Evolutionary conservation across 2,329 filamentous ascomycete species (phyloP).

Genomic region (Talaromyces sp.): DNA sequence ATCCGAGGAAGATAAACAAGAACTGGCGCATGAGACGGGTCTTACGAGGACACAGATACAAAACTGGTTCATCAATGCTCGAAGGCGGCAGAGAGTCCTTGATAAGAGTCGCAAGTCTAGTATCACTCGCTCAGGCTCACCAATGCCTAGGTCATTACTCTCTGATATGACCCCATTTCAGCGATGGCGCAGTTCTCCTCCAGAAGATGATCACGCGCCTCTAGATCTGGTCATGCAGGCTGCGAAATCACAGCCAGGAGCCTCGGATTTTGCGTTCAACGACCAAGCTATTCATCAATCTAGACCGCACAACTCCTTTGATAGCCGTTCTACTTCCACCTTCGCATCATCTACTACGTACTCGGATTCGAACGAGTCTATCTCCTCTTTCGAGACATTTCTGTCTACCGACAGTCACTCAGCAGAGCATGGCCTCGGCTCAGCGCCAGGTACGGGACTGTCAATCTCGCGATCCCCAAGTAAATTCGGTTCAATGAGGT

Average conservation of each 20-base stretch:
- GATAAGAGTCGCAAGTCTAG: constrained; percentile 26
- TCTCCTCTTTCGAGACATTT: constrained; percentile 27
- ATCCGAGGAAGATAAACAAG: constrained; percentile 45
- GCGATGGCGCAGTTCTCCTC: neutral
- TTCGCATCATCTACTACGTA: constrained; percentile 25
- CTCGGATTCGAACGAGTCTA: constrained; percentile 30
- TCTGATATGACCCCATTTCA: constrained; percentile 19
- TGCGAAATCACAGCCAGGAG: constrained; percentile 8
- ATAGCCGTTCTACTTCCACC: constrained; percentile 27
- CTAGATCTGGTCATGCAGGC: neutral
- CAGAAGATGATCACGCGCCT: neutral
- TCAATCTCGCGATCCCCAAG: constrained; percentile 14
- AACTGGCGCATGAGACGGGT: constrained; percentile 44
- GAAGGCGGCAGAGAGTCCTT: constrained; percentile 46
- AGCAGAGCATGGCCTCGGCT: neutral
- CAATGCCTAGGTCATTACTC: constrained; percentile 32
- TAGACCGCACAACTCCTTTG: neutral
- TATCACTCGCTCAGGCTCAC: constrained; percentile 39
- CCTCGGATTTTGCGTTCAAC: neutral
- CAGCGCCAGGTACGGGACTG: constrained; percentile 9
- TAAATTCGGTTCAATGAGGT: constrained; percentile 20
- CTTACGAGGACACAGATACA: constrained; percentile 47
- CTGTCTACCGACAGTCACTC: constrained; percentile 18
- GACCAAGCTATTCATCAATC: no score
- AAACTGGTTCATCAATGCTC: constrained; percentile 53